Evolutionary conservation across 1,284 basidiomycete genomes (phyloP), one percentile per base, ranked within the genome.

Genomic region (Irpex sp.): DNA sequence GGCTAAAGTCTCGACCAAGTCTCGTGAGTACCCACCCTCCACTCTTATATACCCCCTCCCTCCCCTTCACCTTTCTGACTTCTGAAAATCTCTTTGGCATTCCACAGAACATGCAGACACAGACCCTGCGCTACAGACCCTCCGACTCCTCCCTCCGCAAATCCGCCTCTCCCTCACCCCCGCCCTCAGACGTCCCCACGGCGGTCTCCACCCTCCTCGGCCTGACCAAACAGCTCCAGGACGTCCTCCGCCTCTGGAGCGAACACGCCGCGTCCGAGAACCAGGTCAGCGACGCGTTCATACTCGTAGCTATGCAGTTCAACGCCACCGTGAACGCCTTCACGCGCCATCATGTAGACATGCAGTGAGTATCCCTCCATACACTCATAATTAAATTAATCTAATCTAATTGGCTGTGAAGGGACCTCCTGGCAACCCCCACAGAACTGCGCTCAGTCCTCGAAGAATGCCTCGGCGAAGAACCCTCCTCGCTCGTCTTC

Each of bases 231-330:
- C 85, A 89, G 69, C 85, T 99, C 17, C 89, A 97, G 68, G 89
- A 93, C 59, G 80, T 87, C 0, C 82, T 99, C 57, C 85, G 83
- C 21, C 83, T 86, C 64, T 97, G 95, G 95, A 85, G 89, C 55
- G 70, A 81, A 1, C 81, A 85, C 1, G 79, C 85, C 44, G 86
- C 90, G 3, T 81, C 85, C 3, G 94, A 97, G 67, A 81, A 80
- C 17, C 81, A 94, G 73, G 95, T 98, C 68, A 96, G 93, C 79
- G 91, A 97, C 75, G 86, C 94, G 62, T 99, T 96, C 73, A 93
- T 99, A 61, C 85, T 88, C 66, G 85, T 98, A n/a, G 96, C 95
- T 44, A 93, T 94, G 72, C 91, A 96, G 69, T 97, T 98, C 80
- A 96, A 97, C 76, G 81, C 85, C 1, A 91, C 92, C 59, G 86